Conservation (phyloP, 202 grass and related monocot genomes). For the Zoysia matrella region DNA sequence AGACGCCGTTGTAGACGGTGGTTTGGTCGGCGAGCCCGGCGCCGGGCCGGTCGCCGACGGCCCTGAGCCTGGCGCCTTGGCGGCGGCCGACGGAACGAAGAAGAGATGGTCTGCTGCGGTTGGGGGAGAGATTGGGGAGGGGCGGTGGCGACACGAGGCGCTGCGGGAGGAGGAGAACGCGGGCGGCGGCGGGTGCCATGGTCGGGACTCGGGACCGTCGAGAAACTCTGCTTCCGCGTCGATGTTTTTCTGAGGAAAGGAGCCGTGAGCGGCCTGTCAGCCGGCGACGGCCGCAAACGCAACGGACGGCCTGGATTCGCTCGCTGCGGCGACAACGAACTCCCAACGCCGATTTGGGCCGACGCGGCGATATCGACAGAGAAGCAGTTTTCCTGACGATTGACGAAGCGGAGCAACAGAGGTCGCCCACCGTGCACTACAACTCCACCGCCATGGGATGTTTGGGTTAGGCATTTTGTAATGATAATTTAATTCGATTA, state of each 20-base stretch:
- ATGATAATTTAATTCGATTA: too few species aligned
- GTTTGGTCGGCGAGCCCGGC: conserved; percentile 47
- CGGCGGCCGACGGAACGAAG: neutral
- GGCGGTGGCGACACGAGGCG: neutral
- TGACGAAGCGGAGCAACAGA: too few species aligned
- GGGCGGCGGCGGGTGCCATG: conserved; percentile 19
- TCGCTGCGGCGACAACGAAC: neutral
- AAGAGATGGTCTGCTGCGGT: neutral
- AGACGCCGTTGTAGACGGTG: conserved; percentile 71
- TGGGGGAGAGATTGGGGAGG: neutral
- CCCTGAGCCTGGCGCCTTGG: conserved; percentile 25
- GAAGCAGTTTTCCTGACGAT: too few species aligned
- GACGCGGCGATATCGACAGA: too few species aligned
- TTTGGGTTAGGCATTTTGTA: too few species aligned
- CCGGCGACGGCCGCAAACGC: neutral
- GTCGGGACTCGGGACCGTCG: neutral
- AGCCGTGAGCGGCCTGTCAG: neutral
- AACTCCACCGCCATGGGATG: too few species aligned
- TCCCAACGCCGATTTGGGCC: too few species aligned
- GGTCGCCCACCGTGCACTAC: too few species aligned
- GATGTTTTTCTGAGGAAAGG: neutral
- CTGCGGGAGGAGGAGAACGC: conserved; percentile 18
- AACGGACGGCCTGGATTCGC: neutral
- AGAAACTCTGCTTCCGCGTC: neutral
- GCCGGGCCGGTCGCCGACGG: conserved; percentile 50